phyloP scores from a whole-genome alignment of 768 basidiomycete species.

The Termitomyces sp. region DNA sequence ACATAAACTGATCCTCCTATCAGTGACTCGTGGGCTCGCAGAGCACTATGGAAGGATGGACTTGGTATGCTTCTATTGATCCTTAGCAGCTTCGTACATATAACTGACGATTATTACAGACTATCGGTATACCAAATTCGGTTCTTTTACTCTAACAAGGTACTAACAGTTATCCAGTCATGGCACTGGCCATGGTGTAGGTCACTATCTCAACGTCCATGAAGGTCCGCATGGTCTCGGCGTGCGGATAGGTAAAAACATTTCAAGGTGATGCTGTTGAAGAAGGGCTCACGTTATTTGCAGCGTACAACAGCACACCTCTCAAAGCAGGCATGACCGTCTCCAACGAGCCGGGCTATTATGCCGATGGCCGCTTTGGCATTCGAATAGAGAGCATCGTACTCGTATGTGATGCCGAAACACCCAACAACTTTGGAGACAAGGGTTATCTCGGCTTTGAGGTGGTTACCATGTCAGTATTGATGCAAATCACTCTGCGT shows the following conservation, averaged over 20 bases:
- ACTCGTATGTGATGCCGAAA: slow-evolving; percentile 65
- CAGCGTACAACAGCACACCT: slow-evolving; percentile 63
- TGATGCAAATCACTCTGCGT: background rate
- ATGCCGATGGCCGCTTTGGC: slow-evolving; percentile 85
- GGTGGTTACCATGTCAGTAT: slow-evolving; percentile 74
- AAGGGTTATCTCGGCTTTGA: slow-evolving; percentile 86
- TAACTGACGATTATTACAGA: slow-evolving; percentile 28
- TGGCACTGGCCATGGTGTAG: slow-evolving; percentile 93
- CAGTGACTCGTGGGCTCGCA: slow-evolving; percentile 79
- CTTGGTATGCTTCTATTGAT: slow-evolving; percentile 46
- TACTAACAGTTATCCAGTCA: slow-evolving; percentile 43
- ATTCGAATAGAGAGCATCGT: slow-evolving; percentile 92
- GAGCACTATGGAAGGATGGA: slow-evolving; percentile 81
- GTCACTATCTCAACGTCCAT: slow-evolving; percentile 92
- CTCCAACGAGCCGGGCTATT: slow-evolving; percentile 93
- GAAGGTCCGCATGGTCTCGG: slow-evolving; percentile 76
- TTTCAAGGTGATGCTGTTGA: background rate
- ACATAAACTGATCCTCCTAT: background rate
- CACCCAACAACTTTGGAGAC: slow-evolving; percentile 74
- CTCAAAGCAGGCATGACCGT: slow-evolving; percentile 86
- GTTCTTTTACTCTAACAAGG: background rate
- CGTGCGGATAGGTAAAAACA: slow-evolving; percentile 39
- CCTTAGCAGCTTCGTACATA: background rate
- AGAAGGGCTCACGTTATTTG: background rate
- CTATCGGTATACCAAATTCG: slow-evolving; percentile 38